These are phyloP conservation scores for Eucalyptus curtisii DNA, from an alignment of 345 rosid species.

Conservation along the genomic window DNA sequence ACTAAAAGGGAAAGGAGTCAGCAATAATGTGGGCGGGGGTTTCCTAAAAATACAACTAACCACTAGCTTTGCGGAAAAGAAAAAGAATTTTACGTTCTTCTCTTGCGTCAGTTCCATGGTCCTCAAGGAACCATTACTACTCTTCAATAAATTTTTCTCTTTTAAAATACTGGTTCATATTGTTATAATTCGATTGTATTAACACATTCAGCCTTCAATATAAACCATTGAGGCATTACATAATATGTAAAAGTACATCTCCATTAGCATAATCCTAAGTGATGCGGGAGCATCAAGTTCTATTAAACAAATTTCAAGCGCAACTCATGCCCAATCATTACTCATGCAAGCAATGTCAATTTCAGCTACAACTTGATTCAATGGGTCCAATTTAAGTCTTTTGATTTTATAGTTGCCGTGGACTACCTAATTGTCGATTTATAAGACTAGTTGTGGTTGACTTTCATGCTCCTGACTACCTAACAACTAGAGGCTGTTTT, in stretches of 20 bases:
- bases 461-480: background rate
- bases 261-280: background rate
- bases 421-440: background rate
- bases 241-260: background rate
- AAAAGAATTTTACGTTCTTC: background rate
- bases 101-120: background rate
- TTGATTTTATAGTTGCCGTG: background rate
- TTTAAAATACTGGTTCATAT: background rate
- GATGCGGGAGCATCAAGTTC: background rate
- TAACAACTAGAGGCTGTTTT: background rate
- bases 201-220: background rate
- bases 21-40: background rate
- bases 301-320: background rate
- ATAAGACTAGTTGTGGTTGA: background rate
- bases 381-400: background rate
- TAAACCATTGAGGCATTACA: background rate
- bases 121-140: background rate
- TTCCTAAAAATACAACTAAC: background rate
- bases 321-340: background rate
- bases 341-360: background rate
- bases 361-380: background rate
- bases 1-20: background rate
- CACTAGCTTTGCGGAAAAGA: background rate
- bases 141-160: background rate
- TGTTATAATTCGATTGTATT: background rate